Conservation (phyloP, 148 eudicot species). For the Agrostemma githago region DNA sequence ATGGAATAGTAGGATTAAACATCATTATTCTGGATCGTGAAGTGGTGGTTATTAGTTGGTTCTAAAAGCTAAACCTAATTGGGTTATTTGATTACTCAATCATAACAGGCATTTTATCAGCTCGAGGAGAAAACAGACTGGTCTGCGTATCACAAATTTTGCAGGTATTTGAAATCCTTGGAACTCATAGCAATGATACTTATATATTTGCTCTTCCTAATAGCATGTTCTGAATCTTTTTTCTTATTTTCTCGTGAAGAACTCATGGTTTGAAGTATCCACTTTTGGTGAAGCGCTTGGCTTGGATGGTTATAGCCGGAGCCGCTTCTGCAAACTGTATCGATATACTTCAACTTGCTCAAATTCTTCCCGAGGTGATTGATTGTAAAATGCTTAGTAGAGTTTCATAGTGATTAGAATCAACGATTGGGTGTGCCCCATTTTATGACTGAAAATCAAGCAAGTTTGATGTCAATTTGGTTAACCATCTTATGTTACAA, state of each 20-base stretch:
- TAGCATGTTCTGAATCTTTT: constrained; percentile 2
- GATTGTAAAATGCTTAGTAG: not conserved
- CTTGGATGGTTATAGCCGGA: constrained; percentile 81
- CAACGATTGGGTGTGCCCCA: not conserved
- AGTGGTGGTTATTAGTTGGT: not conserved
- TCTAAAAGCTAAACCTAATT: not conserved
- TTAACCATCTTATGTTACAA: not conserved
- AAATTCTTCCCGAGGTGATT: constrained; percentile 46
- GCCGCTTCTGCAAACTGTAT: constrained; percentile 49
- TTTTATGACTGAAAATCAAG: not conserved
- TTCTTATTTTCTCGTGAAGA: constrained; percentile 41
- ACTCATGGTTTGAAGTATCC: constrained; percentile 76
- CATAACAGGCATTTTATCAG: constrained; percentile 49
- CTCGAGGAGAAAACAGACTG: constrained; percentile 76
- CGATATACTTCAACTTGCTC: constrained; percentile 80
- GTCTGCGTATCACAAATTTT: constrained; percentile 59
- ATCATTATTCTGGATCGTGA: not conserved
- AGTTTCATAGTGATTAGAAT: not conserved
- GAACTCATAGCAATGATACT: constrained; percentile 1
- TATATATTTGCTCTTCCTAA: not conserved
- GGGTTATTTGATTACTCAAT: constrained; percentile 7
- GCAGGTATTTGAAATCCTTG: constrained; percentile 47
- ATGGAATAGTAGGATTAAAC: not conserved
- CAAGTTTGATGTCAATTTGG: not conserved
- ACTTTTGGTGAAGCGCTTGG: constrained; percentile 77